These are phyloP conservation scores for Cydonia oblonga DNA, from an alignment of 331 rosid genomes.

Conservation along the genomic window DNA sequence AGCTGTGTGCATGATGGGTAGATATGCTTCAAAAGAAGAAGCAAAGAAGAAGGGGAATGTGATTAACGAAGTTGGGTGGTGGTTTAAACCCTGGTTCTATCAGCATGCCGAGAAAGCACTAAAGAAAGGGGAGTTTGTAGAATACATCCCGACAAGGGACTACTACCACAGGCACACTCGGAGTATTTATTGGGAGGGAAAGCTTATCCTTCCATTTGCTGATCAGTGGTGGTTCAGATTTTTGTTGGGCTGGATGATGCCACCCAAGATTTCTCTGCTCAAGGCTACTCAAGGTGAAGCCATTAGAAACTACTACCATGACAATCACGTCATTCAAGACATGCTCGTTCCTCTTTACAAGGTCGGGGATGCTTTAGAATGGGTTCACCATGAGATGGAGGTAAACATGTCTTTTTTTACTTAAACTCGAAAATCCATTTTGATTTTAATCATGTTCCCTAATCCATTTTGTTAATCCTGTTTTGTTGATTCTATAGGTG, in stretches of 20 bases:
- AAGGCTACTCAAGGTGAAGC: conserved; percentile 99
- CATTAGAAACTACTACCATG: conserved; percentile 89
- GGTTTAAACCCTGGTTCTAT: conserved; percentile 94
- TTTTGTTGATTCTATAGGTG: conserved; percentile 34
- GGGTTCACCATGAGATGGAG: conserved; percentile 95
- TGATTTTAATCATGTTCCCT: neutral
- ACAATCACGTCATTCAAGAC: conserved; percentile 94
- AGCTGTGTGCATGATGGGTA: conserved; percentile 88
- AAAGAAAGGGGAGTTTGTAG: conserved; percentile 74
- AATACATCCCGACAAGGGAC: conserved; percentile 84
- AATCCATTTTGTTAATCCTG: neutral
- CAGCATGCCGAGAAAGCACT: conserved; percentile 87
- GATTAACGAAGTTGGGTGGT: conserved; percentile 80
- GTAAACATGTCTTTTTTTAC: conserved; percentile 28
- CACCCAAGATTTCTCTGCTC: conserved; percentile 92
- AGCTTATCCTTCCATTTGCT: conserved; percentile 90
- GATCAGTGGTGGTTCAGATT: conserved; percentile 93
- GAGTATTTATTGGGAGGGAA: conserved; percentile 96
- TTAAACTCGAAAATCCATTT: neutral
- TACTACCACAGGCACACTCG: conserved; percentile 95
- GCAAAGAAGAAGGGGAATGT: conserved; percentile 85
- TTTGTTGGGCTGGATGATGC: conserved; percentile 95
- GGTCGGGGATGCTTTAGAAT: conserved; percentile 91
- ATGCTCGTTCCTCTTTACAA: conserved; percentile 88
- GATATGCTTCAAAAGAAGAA: conserved; percentile 78